Percentiles rank a stretch among this genome's conserved stretches.
These are phyloP conservation scores for Metschnikowia noctiluminum DNA, from an alignment of 805 yeast species.

Conservation along the genomic window DNA sequence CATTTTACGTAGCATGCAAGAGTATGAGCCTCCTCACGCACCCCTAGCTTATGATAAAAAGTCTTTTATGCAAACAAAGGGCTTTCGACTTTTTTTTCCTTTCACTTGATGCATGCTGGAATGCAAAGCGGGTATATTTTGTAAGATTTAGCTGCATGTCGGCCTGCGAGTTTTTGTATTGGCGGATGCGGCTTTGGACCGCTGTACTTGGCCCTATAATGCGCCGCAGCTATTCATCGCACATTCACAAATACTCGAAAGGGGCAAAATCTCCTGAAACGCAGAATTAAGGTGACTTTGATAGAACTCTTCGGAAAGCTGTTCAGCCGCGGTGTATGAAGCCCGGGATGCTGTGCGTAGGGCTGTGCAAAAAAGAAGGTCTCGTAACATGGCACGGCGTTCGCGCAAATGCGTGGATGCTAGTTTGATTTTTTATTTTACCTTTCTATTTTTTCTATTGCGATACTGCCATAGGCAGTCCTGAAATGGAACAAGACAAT, in stretches of 20 bases:
- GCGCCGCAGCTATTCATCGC: constrained; percentile 5
- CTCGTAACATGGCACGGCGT: not conserved
- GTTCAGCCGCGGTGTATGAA: not conserved
- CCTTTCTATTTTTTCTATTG: not conserved
- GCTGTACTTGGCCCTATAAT: constrained; percentile 8
- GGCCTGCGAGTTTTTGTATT: constrained; percentile 5
- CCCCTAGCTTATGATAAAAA: constrained; percentile 7
- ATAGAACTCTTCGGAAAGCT: not conserved
- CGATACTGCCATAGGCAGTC: constrained; percentile 2
- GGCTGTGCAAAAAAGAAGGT: not conserved
- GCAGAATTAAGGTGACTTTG: not conserved
- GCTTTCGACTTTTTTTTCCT: not conserved
- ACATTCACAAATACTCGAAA: not conserved
- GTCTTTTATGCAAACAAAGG: constrained; percentile 2
- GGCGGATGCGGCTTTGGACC: constrained; percentile 1
- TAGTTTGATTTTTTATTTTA: too few species aligned
- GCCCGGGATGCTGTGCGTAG: not conserved
- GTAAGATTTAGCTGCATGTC: constrained; percentile 10
- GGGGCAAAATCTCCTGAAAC: not conserved
- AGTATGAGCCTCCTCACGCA: constrained; percentile 7
- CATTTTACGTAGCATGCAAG: constrained; percentile 1
- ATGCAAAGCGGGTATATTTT: constrained; percentile 9
- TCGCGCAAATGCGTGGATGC: not conserved
- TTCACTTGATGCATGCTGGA: not conserved
- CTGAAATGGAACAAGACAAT: constrained; percentile 1